Base-by-base conservation (phyloP, 495 filamentous ascomycete species). In the Parachaetomium inaequale region DNA sequence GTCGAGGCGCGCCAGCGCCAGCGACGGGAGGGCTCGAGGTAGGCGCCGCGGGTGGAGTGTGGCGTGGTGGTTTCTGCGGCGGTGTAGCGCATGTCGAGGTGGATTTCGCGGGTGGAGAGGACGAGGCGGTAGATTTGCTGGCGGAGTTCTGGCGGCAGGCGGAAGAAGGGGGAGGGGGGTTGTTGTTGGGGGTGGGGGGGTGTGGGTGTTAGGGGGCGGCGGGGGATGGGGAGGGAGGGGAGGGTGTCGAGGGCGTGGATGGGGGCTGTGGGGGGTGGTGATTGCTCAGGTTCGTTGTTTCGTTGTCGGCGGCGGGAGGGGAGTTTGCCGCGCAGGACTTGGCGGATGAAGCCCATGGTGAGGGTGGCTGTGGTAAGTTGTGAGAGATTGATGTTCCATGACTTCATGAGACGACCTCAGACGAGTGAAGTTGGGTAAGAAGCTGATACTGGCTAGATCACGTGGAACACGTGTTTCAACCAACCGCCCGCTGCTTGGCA, bases 71-170 rank as follows among this genome's bases (percentile, higher is more conserved):
- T 58, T 7, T 34, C 28, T 23, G 55, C 63, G 7, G 57, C 51
- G 7, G 52, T 63, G 61, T 66, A 68, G n/a, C 63, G 63, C 52
- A 68, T 51, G 55, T 68, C 63, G 31, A 66, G 12, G 61, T 68
- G 66, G 17, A 68, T 61, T 15, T 61, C 53, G 58, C 63, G 66
- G 49, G 3, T 10, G 31, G 56, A 46, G 47, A 68, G 53, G n/a
- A 62, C 38, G 46, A 63, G 46, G 29, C 51, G 63, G 55, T 66
- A 75, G 29, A 77, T 74, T 14, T 70, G 63, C 26, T 68, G 68
- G 4, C 75, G 68, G 17, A 77, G 56, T 40, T 77, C 75, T 26
- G 71, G 60, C 0, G 75, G 75, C 19, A 77, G 72, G n/a, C 81
- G 84, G 4, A 67, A 76, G 61, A 73, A 80, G 36, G 68, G 65